Percentiles rank a stretch among this genome's conserved stretches.
Evolutionary conservation across 495 filamentous ascomycete genomes (phyloP).

Genomic region (Sabuloglossum arenarium): DNA sequence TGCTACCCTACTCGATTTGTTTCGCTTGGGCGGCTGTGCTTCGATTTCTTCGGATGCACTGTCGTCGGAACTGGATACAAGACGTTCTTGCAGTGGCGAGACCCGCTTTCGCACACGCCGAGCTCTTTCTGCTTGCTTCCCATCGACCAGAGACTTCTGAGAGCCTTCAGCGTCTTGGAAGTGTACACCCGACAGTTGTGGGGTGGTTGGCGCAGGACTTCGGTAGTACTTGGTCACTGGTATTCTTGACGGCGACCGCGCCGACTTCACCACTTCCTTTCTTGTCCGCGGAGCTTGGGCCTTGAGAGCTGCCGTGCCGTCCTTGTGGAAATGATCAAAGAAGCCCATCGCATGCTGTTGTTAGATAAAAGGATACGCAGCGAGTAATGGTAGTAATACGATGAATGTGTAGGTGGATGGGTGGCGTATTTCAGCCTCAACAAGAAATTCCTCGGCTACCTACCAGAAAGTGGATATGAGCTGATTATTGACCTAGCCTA

Average conservation of each 20-base stretch:
- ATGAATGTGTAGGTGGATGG: too few relatives aligned
- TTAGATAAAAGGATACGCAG: background rate
- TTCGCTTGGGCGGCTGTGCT: conserved; percentile 26
- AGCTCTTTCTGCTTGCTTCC: background rate
- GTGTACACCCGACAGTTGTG: background rate
- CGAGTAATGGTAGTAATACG: too few relatives aligned
- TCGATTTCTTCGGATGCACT: conserved; percentile 24
- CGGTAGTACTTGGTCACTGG: background rate
- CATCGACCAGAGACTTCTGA: conserved; percentile 5
- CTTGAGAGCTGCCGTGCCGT: conserved; percentile 27
- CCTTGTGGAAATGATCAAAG: conserved; percentile 35
- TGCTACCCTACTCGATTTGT: conserved; percentile 5
- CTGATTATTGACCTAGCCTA: too few relatives aligned
- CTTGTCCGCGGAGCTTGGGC: conserved; percentile 28
- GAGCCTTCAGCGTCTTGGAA: background rate
- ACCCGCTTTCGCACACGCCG: conserved; percentile 22
- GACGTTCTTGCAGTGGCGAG: conserved; percentile 25
- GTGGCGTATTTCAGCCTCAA: too few relatives aligned
- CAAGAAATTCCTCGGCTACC: too few relatives aligned
- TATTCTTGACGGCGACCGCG: conserved; percentile 12
- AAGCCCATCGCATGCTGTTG: conserved; percentile 23
- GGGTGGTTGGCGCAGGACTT: too few relatives aligned
- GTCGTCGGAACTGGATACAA: conserved; percentile 26
- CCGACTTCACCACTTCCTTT: conserved; percentile 23
- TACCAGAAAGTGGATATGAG: too few relatives aligned